Evolutionary conservation across 2,329 filamentous ascomycete species (phyloP).

Genomic region (Neurospora sp.): DNA sequence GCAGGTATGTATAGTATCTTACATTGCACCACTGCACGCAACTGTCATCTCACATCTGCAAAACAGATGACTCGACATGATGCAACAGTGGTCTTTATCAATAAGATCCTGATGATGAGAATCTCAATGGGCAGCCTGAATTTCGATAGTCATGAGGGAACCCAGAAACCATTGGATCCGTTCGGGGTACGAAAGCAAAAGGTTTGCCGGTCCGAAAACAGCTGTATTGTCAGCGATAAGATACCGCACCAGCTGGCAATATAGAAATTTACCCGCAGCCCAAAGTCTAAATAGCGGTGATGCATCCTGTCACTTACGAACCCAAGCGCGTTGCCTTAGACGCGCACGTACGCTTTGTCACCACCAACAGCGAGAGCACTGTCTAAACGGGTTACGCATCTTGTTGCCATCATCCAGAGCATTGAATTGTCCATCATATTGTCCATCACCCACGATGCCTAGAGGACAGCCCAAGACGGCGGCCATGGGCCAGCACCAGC

Average conservation of each 20-base stretch:
- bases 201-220: not conserved
- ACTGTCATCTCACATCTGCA: not conserved
- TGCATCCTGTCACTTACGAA: not conserved
- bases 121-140: not conserved
- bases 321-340: not conserved
- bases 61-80: not conserved
- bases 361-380: not conserved
- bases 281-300: not conserved
- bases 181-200: not conserved
- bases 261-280: not conserved
- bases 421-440: not conserved
- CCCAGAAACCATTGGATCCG: not conserved
- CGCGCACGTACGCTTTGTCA: not conserved
- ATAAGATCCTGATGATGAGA: not conserved
- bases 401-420: not conserved
- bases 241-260: not conserved
- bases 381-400: not conserved
- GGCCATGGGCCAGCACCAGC: slow-evolving; percentile 3
- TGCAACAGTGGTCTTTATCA: not conserved
- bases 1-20: not conserved
- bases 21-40: not conserved
- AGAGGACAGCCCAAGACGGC: not conserved
- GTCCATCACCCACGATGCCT: not conserved
- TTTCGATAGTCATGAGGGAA: too few species aligned
- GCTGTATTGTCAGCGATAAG: not conserved